Percentiles rank a stretch among this genome's conserved stretches.
Conservation (phyloP, 2,329 filamentous ascomycete species). For the Lasiodiplodia gonubiensis region DNA sequence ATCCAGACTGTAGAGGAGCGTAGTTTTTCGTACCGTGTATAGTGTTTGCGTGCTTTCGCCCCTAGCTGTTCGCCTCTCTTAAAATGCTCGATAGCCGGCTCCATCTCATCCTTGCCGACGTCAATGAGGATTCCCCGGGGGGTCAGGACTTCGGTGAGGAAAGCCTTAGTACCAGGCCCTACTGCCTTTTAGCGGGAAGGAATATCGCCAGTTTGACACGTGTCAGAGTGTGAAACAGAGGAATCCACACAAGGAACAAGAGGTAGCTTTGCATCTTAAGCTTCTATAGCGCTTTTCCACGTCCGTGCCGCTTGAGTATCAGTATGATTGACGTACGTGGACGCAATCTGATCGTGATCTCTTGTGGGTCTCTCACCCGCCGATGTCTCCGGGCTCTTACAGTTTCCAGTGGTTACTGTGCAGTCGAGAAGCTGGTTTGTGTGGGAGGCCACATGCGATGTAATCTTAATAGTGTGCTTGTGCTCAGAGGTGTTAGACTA, state of each 20-base stretch:
- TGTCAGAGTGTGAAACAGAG: background rate
- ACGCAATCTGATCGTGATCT: background rate
- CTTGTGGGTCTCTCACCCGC: background rate
- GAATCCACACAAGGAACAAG: background rate
- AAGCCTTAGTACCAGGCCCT: background rate
- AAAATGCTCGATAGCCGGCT: background rate
- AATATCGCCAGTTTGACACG: background rate
- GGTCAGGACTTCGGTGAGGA: conserved; percentile 1
- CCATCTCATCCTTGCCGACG: background rate
- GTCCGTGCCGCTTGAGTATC: background rate
- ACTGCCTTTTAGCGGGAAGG: background rate
- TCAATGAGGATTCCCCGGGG: conserved; percentile 1
- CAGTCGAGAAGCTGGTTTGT: background rate
- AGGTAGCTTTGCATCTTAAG: background rate
- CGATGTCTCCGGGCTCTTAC: background rate
- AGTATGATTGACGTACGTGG: background rate
- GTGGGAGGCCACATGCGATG: background rate
- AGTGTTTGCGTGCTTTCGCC: background rate
- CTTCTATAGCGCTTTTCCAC: background rate
- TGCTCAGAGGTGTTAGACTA: too few relatives aligned
- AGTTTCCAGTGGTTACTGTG: background rate
- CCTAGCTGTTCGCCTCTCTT: background rate
- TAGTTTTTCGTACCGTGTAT: background rate
- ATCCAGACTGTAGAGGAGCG: conserved; percentile 2
- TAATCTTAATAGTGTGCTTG: too few relatives aligned